These are phyloP conservation scores for Pseudocercospora vitis DNA, from an alignment of 2,329 filamentous ascomycete genomes.

Conservation along the genomic window DNA sequence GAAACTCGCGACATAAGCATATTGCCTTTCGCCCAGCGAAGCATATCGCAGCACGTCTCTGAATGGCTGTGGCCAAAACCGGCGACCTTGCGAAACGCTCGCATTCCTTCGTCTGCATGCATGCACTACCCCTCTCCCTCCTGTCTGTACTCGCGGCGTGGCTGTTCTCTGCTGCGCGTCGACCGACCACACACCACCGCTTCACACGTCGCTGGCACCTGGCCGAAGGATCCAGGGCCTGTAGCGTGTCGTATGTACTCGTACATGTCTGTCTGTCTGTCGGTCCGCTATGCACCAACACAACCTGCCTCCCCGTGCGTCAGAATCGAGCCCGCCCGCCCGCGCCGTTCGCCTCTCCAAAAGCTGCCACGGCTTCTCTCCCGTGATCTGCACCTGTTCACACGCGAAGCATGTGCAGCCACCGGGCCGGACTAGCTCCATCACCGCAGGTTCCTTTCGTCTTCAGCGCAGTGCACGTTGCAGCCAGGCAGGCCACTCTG, in stretches of 20 bases:
- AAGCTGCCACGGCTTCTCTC: conserved; percentile 14
- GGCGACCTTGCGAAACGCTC: conserved; percentile 2
- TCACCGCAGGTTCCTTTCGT: conserved; percentile 18
- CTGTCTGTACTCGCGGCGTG: conserved; percentile 8
- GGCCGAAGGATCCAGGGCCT: conserved; percentile 23
- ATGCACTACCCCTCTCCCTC: conserved; percentile 3
- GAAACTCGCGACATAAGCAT: conserved; percentile 5
- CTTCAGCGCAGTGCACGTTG: conserved; percentile 19
- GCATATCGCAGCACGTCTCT: conserved; percentile 5
- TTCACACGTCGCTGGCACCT: conserved; percentile 4
- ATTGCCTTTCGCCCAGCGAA: conserved; percentile 11
- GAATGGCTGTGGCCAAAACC: conserved; percentile 3
- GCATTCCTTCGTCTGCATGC: conserved; percentile 4
- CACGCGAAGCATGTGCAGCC: conserved; percentile 17
- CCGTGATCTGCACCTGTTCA: conserved; percentile 21
- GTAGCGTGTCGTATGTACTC: conserved; percentile 17
- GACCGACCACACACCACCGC: conserved; percentile 1
- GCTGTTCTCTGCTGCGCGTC: conserved; percentile 7
- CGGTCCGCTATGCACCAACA: conserved; percentile 20
- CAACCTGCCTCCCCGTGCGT: conserved; percentile 22
- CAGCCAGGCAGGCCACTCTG: no score
- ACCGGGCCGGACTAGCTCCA: conserved; percentile 10
- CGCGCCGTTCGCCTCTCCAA: no score
- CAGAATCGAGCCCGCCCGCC: conserved; percentile 20
- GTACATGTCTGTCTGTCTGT: no score